Evolutionary conservation across 768 basidiomycete genomes (phyloP), one percentile per base, ranked within the genome.

Genomic region (Wakefieldia striispora): DNA sequence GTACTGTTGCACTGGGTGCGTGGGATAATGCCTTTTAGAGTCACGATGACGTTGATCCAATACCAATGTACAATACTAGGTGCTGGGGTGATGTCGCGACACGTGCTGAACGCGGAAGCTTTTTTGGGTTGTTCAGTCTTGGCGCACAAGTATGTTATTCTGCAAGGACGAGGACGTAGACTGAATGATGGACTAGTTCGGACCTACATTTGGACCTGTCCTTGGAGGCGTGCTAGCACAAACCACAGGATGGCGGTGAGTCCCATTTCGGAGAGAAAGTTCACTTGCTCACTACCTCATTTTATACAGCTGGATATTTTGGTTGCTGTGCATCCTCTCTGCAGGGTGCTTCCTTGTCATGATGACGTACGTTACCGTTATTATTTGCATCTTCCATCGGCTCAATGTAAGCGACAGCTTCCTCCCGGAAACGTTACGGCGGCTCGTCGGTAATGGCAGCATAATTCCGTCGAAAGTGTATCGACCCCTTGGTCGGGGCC

Each of bases 41-140:
- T 6, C 29, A 26, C 34, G 40, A 4, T 35, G n/a, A 17, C 19
- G 33, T 44, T 51, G 13, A 61, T 11, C 19, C 13, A 24, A 34
- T 23, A 34, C 10, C n/a, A n/a, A n/a, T n/a, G n/a, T n/a, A n/a
- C n/a, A n/a, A n/a, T n/a, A n/a, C 5, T 55, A 82, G 84, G 84
- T 45, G 82, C 86, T 29, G 91, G 91, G 6, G 81, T 2, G 91
- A 95, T 61, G 85, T 95, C 23, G 79, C 88, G 6, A 77, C 77
- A 2, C 82, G 80, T 0, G 75, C 78, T 33, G 89, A 93, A 67
- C 72, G 91, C 31, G 91, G 87, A 16, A 78, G 82, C 7, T 90
- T 84, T 67, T 77, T 83, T 47, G 91, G 89, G 3, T 43, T 88
- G 8, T 88, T 81, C 64, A 74, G 68, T 31, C 50, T 86, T 3